These are phyloP conservation scores for Colletotrichum euphorbiae DNA, from an alignment of 2,329 filamentous ascomycete genomes.

Conservation along the genomic window DNA sequence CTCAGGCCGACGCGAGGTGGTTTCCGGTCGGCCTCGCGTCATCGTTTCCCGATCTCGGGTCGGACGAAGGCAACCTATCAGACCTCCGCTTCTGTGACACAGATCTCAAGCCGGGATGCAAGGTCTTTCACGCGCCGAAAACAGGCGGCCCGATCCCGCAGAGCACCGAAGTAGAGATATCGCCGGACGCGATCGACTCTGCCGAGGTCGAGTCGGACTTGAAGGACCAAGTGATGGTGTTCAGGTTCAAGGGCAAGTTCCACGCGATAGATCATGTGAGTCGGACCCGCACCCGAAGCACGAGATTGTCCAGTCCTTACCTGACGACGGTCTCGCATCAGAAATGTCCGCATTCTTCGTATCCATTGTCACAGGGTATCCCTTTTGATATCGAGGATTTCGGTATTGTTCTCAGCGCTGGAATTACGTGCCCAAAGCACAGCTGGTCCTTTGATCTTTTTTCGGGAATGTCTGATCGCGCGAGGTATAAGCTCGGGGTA, in stretches of 20 bases:
- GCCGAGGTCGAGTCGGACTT: slow-evolving; percentile 51
- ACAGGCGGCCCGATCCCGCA: slow-evolving; percentile 48
- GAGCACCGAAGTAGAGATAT: slow-evolving; percentile 51
- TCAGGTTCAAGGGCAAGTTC: slow-evolving; percentile 71
- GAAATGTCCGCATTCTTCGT: slow-evolving; percentile 76
- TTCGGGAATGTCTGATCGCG: slow-evolving; percentile 71
- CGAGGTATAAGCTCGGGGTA: slow-evolving; percentile 68
- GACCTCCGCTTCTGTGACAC: slow-evolving; percentile 54
- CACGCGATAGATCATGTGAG: slow-evolving; percentile 76
- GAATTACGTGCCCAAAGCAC: slow-evolving; percentile 75
- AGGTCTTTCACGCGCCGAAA: slow-evolving; percentile 64
- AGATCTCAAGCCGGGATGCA: slow-evolving; percentile 66
- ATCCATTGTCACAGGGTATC: slow-evolving; percentile 70
- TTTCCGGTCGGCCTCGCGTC: slow-evolving; percentile 66
- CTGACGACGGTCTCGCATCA: slow-evolving; percentile 45
- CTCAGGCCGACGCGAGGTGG: slow-evolving; percentile 56
- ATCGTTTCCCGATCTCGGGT: slow-evolving; percentile 64
- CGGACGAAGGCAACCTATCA: slow-evolving; percentile 52
- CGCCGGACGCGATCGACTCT: slow-evolving; percentile 47
- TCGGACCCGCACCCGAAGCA: slow-evolving; percentile 4
- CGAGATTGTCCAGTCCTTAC: background rate
- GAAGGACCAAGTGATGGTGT: slow-evolving; percentile 73
- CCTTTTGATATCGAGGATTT: slow-evolving; percentile 81
- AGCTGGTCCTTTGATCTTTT: slow-evolving; percentile 78
- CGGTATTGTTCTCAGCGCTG: slow-evolving; percentile 70